phyloP scores from a whole-genome alignment of 495 filamentous ascomycete species.

The Extremus antarcticus region DNA sequence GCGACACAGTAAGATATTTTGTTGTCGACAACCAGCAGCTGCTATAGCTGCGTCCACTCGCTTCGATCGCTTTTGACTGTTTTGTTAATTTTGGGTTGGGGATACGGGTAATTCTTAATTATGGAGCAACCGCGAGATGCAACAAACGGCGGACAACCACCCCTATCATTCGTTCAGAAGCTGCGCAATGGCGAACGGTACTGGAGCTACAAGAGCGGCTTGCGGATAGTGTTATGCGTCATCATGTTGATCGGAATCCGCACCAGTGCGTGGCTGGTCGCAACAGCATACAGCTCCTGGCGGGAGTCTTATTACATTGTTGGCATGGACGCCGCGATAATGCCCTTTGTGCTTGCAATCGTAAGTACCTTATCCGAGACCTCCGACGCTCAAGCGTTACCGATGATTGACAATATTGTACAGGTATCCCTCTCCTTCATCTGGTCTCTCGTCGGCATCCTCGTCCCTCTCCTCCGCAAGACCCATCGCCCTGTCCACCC shows the following conservation, averaged over 20 bases:
- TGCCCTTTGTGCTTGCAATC: background rate
- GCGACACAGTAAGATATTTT: background rate
- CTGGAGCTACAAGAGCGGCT: conserved; percentile 25
- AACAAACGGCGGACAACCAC: background rate
- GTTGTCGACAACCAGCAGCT: background rate
- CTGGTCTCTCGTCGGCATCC: conserved; percentile 18
- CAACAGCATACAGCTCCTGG: background rate
- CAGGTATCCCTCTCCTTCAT: conserved; percentile 18
- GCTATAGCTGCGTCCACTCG: background rate
- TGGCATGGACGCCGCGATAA: background rate
- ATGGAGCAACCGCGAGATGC: background rate
- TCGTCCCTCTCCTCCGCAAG: conserved; percentile 12
- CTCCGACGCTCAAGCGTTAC: background rate
- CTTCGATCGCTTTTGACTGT: background rate
- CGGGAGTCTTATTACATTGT: conserved; percentile 7
- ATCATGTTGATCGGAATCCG: conserved; percentile 22
- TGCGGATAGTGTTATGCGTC: conserved; percentile 23
- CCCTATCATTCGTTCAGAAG: background rate
- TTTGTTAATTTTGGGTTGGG: background rate
- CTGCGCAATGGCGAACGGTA: conserved; percentile 19
- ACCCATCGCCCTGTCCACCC: conserved; percentile 22
- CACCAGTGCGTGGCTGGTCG: conserved; percentile 21
- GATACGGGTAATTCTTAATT: background rate
- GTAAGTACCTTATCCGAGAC: background rate
- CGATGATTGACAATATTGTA: background rate